Conservation (phyloP, 148 eudicot species). For the Fagopyrum tataricum region DNA sequence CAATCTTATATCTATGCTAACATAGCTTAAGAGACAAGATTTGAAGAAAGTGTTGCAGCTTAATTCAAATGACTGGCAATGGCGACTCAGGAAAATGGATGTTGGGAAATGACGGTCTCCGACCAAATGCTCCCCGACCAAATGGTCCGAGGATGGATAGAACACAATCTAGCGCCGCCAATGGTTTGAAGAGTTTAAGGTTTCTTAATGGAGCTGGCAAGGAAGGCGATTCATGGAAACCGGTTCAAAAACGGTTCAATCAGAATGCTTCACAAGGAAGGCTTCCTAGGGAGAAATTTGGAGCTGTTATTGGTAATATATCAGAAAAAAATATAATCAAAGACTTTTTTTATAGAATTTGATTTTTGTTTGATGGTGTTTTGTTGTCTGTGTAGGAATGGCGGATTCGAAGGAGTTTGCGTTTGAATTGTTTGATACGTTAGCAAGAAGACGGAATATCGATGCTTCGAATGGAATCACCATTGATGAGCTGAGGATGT, state of each 20-base stretch:
- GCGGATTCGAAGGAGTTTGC: constrained; percentile 74
- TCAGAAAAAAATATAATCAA: not conserved
- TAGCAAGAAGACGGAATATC: constrained; percentile 66
- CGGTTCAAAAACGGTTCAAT: constrained; percentile 57
- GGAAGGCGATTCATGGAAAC: constrained; percentile 71
- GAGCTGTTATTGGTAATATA: constrained; percentile 65
- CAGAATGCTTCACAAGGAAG: constrained; percentile 39
- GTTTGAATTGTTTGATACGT: constrained; percentile 60
- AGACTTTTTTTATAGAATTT: too few relatives aligned
- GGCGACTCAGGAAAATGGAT: constrained; percentile 25
- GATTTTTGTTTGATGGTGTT: not conserved
- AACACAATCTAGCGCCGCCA: constrained; percentile 42
- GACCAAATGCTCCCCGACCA: not conserved
- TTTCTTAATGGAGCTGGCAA: constrained; percentile 72
- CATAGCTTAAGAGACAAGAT: not conserved
- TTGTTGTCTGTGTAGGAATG: constrained; percentile 45
- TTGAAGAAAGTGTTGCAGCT: too few relatives aligned
- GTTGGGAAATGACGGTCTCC: not conserved
- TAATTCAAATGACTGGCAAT: constrained; percentile 16
- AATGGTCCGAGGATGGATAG: constrained; percentile 34
- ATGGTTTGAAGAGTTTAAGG: constrained; percentile 62
- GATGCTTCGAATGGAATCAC: constrained; percentile 55
- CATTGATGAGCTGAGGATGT: constrained; percentile 48
- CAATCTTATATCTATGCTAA: not conserved
- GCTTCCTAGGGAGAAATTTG: constrained; percentile 66